phyloP scores from a whole-genome alignment of 345 rosid species.

The Euphorbia lathyris region DNA sequence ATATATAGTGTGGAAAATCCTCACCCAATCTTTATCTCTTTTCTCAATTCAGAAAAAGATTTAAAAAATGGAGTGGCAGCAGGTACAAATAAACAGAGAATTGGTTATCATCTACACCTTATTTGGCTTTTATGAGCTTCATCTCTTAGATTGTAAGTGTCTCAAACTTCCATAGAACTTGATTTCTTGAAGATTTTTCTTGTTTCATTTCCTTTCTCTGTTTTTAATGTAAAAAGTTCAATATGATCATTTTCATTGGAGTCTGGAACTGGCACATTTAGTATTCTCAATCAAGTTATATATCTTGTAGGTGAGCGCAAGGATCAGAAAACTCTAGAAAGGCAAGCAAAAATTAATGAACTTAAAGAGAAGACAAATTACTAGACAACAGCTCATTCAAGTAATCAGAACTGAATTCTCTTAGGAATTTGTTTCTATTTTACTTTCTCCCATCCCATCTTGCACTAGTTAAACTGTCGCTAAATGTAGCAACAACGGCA shows the following conservation, averaged over 20 bases:
- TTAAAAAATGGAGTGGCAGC: too few relatives aligned
- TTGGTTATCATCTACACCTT: slow-evolving; percentile 47
- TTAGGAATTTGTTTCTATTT: not conserved
- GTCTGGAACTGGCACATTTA: not conserved
- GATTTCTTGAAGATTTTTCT: not conserved
- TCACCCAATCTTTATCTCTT: too few relatives aligned
- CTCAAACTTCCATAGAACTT: not conserved
- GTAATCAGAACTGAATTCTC: slow-evolving; percentile 23
- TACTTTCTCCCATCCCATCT: not conserved
- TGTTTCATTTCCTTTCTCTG: not conserved
- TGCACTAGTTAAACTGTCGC: too few relatives aligned
- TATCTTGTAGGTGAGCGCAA: slow-evolving; percentile 61
- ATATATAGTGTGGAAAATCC: too few relatives aligned
- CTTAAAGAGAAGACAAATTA: slow-evolving; percentile 92
- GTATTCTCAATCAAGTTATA: slow-evolving; percentile 3
- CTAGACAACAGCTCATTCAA: slow-evolving; percentile 93
- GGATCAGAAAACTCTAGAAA: slow-evolving; percentile 79
- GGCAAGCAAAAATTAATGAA: slow-evolving; percentile 85
- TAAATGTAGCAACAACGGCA: too few relatives aligned
- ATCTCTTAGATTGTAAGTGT: slow-evolving; percentile 61
- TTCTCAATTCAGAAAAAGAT: too few relatives aligned
- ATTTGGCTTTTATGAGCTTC: slow-evolving; percentile 51
- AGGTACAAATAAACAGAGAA: too few relatives aligned
- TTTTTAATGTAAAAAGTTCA: not conserved
- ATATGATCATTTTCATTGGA: not conserved